Evolutionary conservation across 441 rosid genomes (phyloP), one percentile per base, ranked within the genome.

Genomic region (Metrosideros polymorpha): DNA sequence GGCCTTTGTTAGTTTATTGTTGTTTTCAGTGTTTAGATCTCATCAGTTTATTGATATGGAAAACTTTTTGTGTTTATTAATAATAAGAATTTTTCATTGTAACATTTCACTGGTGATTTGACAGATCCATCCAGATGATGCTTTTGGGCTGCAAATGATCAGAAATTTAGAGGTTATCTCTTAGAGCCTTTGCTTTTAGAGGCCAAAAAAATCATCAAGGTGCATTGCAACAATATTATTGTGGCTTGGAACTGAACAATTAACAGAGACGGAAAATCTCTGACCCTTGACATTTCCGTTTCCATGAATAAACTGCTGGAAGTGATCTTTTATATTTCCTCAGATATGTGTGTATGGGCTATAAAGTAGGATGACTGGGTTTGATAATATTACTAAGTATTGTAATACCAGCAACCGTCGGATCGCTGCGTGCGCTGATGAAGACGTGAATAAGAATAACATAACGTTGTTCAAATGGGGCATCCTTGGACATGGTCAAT

Each of bases 141-240:
- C 99, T 86, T 98, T 98, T 93, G 99, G 99, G 85, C 92, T 93
- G 90, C 99, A 98, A 90, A 98, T 98, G 99, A 95, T 95, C 84
- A 94, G 92, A 87, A 98, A 98, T 89, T 94, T 98, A 93, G 99
- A 95, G 99, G 99, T 96, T 90, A 39, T 71, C 47, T 71, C 79
- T 39, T 3, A 22, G 49, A 71, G 47, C 17, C 79, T 71, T 39
- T 71, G 47, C 79, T 71, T 71, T 71, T 39, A 71, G n/a, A 39
- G 49, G 49, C 79, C 79, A 39, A 39, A 66, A 19, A 66, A 66
- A 66, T 66, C n/a, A 22, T 71, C 7, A 4, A 71, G 79, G 42
- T 71, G 79, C 12, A 71, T 71, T 71, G 79, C 47, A 71, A 71
- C 39, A 10, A 39, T 22, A 39, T 71, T 66, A 39, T 17, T 3